Evolutionary conservation across 441 rosid genomes (phyloP).

Genomic region (Breynia disticha): DNA sequence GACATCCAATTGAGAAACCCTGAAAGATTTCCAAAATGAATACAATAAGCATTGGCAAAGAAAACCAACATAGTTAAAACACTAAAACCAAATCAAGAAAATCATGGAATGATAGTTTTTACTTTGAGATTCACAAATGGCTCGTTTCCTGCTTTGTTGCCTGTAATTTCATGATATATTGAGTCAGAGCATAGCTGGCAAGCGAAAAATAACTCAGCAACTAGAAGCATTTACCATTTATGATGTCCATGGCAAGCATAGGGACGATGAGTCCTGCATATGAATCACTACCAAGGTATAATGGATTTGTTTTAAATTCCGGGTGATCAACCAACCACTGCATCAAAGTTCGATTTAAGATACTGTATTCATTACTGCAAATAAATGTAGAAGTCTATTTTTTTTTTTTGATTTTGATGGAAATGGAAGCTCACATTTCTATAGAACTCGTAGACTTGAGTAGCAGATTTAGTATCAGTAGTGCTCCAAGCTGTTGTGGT

Average conservation of each 20-base stretch:
- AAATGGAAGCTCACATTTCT: not conserved
- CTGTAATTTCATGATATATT: conserved; percentile 10
- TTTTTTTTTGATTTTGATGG: not conserved
- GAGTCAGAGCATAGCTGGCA: not conserved
- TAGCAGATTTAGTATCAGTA: not conserved
- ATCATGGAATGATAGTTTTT: not conserved
- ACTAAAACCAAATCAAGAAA: not conserved
- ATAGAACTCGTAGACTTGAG: not conserved
- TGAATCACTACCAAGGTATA: not conserved
- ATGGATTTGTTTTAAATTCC: not conserved
- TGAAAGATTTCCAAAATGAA: not conserved
- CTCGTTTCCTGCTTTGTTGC: conserved; percentile 15
- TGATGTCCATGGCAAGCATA: not conserved
- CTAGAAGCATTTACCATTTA: not conserved
- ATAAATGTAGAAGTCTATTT: not conserved
- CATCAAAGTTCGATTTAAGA: not conserved
- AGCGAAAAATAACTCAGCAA: not conserved
- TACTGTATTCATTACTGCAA: not conserved
- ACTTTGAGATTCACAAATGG: conserved; percentile 20
- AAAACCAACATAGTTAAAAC: no score
- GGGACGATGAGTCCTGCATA: not conserved
- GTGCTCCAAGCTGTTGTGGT: not conserved
- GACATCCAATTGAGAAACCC: conserved; percentile 21
- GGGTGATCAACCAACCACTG: not conserved
- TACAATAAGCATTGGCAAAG: not conserved